Evolutionary conservation across 805 yeast species (phyloP).

Genomic region (Ogataea nitratoaversa): DNA sequence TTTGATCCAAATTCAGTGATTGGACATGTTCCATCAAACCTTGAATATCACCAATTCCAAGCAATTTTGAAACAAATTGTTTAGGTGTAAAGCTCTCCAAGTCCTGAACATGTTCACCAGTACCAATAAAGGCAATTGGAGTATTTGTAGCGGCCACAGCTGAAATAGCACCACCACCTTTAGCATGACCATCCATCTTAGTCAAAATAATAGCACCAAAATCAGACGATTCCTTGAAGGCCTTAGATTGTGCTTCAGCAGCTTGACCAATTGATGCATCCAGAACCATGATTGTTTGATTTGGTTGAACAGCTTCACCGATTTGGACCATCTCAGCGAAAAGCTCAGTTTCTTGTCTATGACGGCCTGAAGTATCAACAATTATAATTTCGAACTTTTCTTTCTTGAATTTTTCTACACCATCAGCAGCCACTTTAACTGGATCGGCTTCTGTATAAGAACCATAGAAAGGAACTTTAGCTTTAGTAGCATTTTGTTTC

Average conservation of each 20-base stretch:
- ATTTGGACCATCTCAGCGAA: conserved; percentile 95
- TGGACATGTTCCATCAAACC: conserved; percentile 92
- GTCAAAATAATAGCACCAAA: conserved; percentile 95
- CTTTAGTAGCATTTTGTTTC: conserved; percentile 94
- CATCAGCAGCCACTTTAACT: conserved; percentile 83
- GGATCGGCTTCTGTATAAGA: conserved; percentile 96
- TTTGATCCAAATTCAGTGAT: conserved; percentile 80
- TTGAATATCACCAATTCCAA: conserved; percentile 95
- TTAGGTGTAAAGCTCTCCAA: conserved; percentile 87
- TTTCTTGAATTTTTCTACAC: conserved; percentile 85
- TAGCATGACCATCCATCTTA: conserved; percentile 98
- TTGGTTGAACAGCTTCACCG: conserved; percentile 81
- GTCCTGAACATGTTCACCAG: conserved; percentile 95
- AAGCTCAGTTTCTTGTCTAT: conserved; percentile 87
- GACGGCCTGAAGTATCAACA: conserved; percentile 98
- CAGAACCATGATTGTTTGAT: conserved; percentile 94
- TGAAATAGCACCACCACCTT: conserved; percentile 99
- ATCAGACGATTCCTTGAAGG: conserved; percentile 87
- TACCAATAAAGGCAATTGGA: conserved; percentile 94
- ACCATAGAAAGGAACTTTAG: conserved; percentile 91
- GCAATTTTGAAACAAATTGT: conserved; percentile 81
- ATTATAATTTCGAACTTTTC: conserved; percentile 91
- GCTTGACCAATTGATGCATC: conserved; percentile 99
- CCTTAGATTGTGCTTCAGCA: conserved; percentile 90
- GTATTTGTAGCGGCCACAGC: conserved; percentile 97